Percentiles rank a stretch among this genome's conserved stretches.
These are phyloP conservation scores for Monilinia fructicola DNA, from an alignment of 2,329 filamentous ascomycete genomes.

Conservation along the genomic window DNA sequence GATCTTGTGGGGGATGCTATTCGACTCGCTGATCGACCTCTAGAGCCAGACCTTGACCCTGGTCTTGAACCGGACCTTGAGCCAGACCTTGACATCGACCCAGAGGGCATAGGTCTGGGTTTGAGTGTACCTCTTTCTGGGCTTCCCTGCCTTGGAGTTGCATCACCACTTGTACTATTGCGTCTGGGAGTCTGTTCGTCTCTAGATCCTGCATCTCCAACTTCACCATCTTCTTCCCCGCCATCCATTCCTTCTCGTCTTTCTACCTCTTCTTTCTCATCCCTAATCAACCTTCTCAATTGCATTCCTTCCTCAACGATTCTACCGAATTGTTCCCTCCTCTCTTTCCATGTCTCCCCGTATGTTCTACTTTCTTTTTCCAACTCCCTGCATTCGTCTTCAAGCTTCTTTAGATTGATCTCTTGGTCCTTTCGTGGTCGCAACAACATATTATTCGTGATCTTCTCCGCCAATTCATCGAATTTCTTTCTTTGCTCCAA, in stretches of 20 bases:
- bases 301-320: conserved; percentile 92
- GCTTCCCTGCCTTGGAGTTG: conserved; percentile 51
- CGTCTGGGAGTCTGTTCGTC: conserved; percentile 53
- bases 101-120: conserved; percentile 34
- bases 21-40: conserved; percentile 45
- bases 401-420: conserved; percentile 73
- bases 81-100: conserved; percentile 42
- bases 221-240: conserved; percentile 57
- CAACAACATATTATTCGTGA: conserved; percentile 76
- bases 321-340: conserved; percentile 79
- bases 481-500: conserved; percentile 80
- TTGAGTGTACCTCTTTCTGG: conserved; percentile 46
- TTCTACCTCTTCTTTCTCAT: conserved; percentile 94
- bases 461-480: conserved; percentile 84
- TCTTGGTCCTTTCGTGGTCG: conserved; percentile 82
- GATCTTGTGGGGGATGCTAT: conserved; percentile 42
- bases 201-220: conserved; percentile 55
- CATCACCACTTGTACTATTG: conserved; percentile 48
- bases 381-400: conserved; percentile 84
- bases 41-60: conserved; percentile 42
- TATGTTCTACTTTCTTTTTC: conserved; percentile 82
- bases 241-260: conserved; percentile 75
- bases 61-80: conserved; percentile 41
- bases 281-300: conserved; percentile 79
- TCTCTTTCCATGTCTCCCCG: conserved; percentile 78